Evolutionary conservation across 2,329 filamentous ascomycete species (phyloP), one percentile per base, ranked within the genome.

Genomic region (Aureobasidium sp.): DNA sequence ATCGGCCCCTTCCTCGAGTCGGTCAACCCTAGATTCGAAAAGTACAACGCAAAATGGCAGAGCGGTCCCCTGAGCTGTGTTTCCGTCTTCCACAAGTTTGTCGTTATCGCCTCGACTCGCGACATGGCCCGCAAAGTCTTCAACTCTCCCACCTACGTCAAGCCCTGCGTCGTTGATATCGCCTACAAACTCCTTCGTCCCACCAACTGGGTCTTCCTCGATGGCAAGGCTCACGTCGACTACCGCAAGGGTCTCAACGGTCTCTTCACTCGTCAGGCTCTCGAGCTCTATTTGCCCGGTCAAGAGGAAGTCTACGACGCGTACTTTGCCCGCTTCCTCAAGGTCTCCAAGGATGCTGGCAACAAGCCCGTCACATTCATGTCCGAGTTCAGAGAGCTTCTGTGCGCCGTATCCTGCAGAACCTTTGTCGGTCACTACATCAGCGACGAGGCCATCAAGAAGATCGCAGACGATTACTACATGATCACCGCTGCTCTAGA

Each of bases 51-150:
- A 63, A 96, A 97, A 81, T 99, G 94, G 94, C 75, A 82, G 68
- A 95, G 90, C 70, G 94, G 89, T 49, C 87, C 89, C 50, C 80
- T 99, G 67, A 96, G 92, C 80, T 99, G 94, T 71, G 94, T 99
- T 64, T 96, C 92, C 2, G 91, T 99, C 69, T 99, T 99, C 79
- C 94, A 99, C 84, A 99, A 97, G 90, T 99, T 99, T 74, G 94
- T 97, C 65, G 91, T 99, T 61, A 96, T 99, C 72, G 93, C 92
- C 35, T 95, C 92, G 19, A 91, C 88, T 57, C 90, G 94, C 70
- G 94, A 97, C 72, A 90, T 97, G 83, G 88, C 93, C 61, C 88
- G 93, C 68, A 97, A 97, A 75, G 87, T 97, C 68, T 92, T 97
- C 83, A 97, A 96, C 77, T 95, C 92, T 21, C 94, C 94, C 27